Base-by-base conservation (phyloP, 78 protist species). In the Planoprotostelium fungivorum region DNA sequence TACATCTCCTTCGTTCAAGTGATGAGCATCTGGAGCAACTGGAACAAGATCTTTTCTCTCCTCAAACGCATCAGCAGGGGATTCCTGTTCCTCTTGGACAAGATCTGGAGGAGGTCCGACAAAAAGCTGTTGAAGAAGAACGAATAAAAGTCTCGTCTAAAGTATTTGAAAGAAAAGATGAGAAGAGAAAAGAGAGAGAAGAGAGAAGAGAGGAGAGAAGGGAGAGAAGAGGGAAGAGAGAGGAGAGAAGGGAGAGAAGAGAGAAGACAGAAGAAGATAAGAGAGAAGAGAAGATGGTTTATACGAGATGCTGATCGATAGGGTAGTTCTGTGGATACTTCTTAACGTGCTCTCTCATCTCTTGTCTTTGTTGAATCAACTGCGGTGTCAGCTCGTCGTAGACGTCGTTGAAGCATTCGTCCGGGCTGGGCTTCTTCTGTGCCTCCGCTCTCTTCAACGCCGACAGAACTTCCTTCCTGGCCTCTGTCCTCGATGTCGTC, bases 381-480 rank as follows among this genome's bases (percentile, higher is more conserved):
- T 86, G 83, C 63, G 63, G 83, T 0, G 98, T 63, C 86, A 86
- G 35, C 73, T 83, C 90, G 39, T 95, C 96, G 85, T 94, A 96
- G 86, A 97, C 99, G 38, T 97, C 99, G 0, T 93, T 89, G 89
- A 96, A 96, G 31, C 96, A 16, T 29, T 95, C 86, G 37, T 35
- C 37, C 85, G 93, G 36, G n/a, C 90, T 34, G 25, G 97, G 97
- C 91, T 95, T 94, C 84, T 37, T 38, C 37, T 35, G 38, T 86
- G 37, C 38, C 93, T 95, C 98, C 28, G 95, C 96, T 0, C 0
- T 85, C 0, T 5, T 38, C 9, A 96, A 87, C 31, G 94, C 84
- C 0, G 34, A 87, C 51, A 92, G 83, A 31, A 93, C 95, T 0
- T 36, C 84, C 38, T 88, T 85, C 88, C 91, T 90, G 28, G 90